Evolutionary conservation across 208 protist genomes (phyloP).

Genomic region (Crithidia sp.): DNA sequence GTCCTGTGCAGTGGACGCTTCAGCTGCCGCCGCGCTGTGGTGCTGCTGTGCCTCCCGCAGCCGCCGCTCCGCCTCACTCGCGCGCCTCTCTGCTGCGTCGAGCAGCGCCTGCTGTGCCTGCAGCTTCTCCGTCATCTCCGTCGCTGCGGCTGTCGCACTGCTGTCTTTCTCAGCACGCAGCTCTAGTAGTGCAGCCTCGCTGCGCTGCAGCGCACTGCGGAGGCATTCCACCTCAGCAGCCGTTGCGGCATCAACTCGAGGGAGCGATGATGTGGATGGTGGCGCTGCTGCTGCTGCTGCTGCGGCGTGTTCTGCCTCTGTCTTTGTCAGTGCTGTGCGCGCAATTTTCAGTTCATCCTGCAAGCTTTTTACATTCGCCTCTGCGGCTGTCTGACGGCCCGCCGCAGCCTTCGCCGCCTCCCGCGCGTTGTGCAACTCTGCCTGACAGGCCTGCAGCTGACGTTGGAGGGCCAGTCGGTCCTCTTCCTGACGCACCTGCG

Average conservation of each 20-base stretch:
- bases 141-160: not conserved
- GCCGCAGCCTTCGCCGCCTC: not conserved
- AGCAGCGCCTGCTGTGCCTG: not conserved
- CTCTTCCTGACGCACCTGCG: conserved; percentile 24
- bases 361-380: not conserved
- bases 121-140: not conserved
- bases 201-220: not conserved
- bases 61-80: not conserved
- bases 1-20: not conserved
- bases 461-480: conserved; percentile 11
- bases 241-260: too few relatives aligned
- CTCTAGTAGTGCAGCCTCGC: not conserved
- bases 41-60: not conserved
- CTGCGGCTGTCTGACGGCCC: not conserved
- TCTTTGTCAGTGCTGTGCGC: not conserved
- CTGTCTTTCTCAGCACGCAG: not conserved
- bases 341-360: conserved; percentile 3
- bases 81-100: not conserved
- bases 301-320: not conserved
- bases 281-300: not conserved
- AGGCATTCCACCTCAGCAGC: too few relatives aligned
- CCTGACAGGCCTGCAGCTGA: conserved; percentile 11
- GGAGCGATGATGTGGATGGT: too few relatives aligned
- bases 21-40: not conserved
- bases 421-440: conserved; percentile 11